phyloP scores from a whole-genome alignment of 2,329 filamentous ascomycete species.

The Aspergillus tamarii region DNA sequence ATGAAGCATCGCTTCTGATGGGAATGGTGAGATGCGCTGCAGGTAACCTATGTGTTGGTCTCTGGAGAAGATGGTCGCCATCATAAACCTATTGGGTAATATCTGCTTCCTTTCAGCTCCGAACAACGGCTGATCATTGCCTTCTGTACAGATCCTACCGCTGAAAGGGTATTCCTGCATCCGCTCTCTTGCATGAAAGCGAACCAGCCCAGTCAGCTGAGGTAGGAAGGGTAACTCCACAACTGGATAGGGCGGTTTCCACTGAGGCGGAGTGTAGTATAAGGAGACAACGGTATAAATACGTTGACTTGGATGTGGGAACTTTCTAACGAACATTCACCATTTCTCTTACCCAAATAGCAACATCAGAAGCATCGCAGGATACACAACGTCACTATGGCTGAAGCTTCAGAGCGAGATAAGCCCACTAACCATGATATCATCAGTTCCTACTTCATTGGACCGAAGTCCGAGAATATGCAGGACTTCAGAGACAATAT shows the following conservation, averaged over 20 bases:
- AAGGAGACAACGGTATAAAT: neutral
- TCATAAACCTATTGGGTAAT: no score
- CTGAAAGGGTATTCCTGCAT: neutral
- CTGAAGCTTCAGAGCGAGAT: neutral
- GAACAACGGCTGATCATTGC: neutral
- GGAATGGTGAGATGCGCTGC: no score
- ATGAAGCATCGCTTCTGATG: no score
- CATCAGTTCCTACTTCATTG: slow-evolving; percentile 13
- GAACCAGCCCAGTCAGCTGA: neutral
- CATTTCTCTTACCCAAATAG: neutral
- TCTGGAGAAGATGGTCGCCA: no score
- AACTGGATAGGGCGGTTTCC: neutral
- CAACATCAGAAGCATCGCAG: neutral
- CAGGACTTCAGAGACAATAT: slow-evolving; percentile 45
- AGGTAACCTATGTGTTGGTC: no score
- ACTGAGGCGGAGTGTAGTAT: neutral
- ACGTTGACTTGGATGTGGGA: neutral
- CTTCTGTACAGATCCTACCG: neutral
- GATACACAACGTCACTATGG: neutral
- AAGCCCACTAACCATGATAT: neutral
- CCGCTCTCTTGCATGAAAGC: neutral
- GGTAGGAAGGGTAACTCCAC: neutral
- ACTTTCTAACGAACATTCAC: neutral
- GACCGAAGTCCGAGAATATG: slow-evolving; percentile 34
- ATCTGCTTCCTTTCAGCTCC: neutral